Conservation (phyloP, 2,329 filamentous ascomycete genomes). For the Colletotrichum chrysophilum region DNA sequence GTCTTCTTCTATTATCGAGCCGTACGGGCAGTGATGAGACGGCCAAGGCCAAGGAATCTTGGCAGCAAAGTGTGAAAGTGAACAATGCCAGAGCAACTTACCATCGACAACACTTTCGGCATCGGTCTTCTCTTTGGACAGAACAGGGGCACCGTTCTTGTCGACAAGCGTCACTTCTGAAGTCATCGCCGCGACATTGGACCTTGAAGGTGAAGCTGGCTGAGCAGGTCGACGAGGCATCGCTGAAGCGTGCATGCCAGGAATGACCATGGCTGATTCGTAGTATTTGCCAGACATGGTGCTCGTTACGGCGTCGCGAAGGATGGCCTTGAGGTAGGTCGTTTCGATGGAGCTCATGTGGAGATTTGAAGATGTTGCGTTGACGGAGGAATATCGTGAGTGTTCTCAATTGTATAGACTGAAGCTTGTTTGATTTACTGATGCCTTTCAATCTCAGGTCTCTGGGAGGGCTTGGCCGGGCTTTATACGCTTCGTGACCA, state of each 20-base stretch:
- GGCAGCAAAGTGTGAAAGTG: not conserved
- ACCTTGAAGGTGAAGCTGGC: not conserved
- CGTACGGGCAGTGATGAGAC: not conserved
- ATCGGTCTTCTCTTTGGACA: slow-evolving; percentile 15
- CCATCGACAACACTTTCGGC: not conserved
- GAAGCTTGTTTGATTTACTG: not conserved
- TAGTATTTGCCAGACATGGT: slow-evolving; percentile 13
- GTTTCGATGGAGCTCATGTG: slow-evolving; percentile 16
- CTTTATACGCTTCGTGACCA: not conserved
- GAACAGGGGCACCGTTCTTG: slow-evolving; percentile 1
- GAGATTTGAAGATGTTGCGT: not conserved
- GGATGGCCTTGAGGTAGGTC: slow-evolving; percentile 13
- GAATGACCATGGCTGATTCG: slow-evolving; percentile 16
- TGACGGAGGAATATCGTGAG: not conserved
- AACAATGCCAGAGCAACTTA: not conserved
- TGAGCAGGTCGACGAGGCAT: slow-evolving; percentile 14
- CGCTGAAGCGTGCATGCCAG: slow-evolving; percentile 9
- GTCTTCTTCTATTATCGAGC: not conserved
- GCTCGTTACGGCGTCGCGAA: not conserved
- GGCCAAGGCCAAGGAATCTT: not conserved
- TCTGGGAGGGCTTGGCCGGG: not conserved
- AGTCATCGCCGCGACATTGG: slow-evolving; percentile 1
- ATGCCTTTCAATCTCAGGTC: not conserved
- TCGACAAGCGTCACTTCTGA: slow-evolving; percentile 18
- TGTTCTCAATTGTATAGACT: not conserved